phyloP scores from a whole-genome alignment of 768 basidiomycete species.

The Trametes elegans region DNA sequence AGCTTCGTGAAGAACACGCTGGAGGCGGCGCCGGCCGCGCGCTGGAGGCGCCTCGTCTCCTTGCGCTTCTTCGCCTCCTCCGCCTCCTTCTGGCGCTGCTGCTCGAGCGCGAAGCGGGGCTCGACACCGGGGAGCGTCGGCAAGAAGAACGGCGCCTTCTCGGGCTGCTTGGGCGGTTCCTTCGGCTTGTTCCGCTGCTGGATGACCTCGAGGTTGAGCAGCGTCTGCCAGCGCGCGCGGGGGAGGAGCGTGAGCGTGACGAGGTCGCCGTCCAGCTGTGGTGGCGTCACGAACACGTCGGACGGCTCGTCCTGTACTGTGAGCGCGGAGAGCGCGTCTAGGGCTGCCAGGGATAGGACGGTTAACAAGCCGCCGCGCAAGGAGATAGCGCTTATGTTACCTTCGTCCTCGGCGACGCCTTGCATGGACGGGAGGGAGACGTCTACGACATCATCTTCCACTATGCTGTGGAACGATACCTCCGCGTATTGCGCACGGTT shows the following conservation, averaged over 20 bases:
- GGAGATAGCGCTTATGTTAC: conserved; percentile 38
- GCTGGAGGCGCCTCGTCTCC: conserved; percentile 52
- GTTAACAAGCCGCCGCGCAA: conserved; percentile 1
- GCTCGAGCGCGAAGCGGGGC: conserved; percentile 66
- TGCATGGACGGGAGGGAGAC: conserved; percentile 81
- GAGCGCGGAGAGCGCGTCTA: conserved; percentile 67
- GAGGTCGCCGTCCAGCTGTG: conserved; percentile 86
- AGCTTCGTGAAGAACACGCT: conserved; percentile 75
- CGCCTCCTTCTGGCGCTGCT: conserved; percentile 39
- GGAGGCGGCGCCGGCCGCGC: conserved; percentile 47
- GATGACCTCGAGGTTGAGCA: conserved; percentile 95
- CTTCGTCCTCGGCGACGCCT: conserved; percentile 76
- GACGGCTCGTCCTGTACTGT: conserved; percentile 55
- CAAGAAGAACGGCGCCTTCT: conserved; percentile 96
- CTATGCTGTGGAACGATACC: conserved; percentile 75
- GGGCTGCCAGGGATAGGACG: conserved; percentile 41
- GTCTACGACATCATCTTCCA: conserved; percentile 64
- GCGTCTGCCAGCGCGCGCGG: conserved; percentile 91
- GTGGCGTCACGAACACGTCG: conserved; percentile 81
- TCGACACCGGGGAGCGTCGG: conserved; percentile 90
- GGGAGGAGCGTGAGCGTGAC: conserved; percentile 91
- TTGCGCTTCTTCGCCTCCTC: conserved; percentile 39
- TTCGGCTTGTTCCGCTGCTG: conserved; percentile 97
- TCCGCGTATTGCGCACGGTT: conserved; percentile 94
- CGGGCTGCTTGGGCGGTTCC: conserved; percentile 91